These are phyloP conservation scores for Entelexis paramagnoliae DNA, from an alignment of 1,139 yeast species.

Conservation along the genomic window DNA sequence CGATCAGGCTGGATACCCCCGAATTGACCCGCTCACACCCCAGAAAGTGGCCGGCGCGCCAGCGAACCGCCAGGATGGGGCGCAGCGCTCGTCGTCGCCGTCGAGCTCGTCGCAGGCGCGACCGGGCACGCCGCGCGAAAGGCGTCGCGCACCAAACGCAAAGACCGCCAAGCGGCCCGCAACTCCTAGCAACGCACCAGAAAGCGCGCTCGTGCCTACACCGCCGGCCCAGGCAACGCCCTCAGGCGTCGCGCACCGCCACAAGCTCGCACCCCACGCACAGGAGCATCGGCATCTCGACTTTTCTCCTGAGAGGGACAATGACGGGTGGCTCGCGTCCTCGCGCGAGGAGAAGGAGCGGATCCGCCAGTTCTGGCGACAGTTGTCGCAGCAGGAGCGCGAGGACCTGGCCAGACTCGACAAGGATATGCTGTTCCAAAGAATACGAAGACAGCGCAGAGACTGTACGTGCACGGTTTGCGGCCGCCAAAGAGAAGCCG, in stretches of 20 bases:
- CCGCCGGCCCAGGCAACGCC: neutral
- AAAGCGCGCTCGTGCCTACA: neutral
- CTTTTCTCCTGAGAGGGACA: neutral
- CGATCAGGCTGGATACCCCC: neutral
- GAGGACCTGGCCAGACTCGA: slow-evolving; percentile 55
- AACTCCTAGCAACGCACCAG: neutral
- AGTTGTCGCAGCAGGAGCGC: slow-evolving; percentile 51
- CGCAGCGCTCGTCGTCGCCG: neutral
- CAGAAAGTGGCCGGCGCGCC: neutral
- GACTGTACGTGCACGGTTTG: slow-evolving; percentile 70
- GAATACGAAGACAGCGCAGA: slow-evolving; percentile 50
- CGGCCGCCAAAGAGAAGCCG: slow-evolving; percentile 61
- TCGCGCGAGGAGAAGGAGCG: neutral
- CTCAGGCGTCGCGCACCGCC: neutral
- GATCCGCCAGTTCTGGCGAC: slow-evolving; percentile 60
- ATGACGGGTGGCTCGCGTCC: neutral
- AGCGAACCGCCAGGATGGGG: neutral
- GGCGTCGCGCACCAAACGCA: neutral
- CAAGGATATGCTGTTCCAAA: slow-evolving; percentile 56
- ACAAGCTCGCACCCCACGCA: neutral
- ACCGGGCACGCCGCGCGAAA: neutral
- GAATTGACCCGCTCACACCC: slow-evolving; percentile 1
- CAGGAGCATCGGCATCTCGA: neutral
- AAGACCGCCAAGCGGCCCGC: neutral
- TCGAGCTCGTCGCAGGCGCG: neutral